Conservation (phyloP, 164 flowering plant species). For the Litsea cubeba region DNA sequence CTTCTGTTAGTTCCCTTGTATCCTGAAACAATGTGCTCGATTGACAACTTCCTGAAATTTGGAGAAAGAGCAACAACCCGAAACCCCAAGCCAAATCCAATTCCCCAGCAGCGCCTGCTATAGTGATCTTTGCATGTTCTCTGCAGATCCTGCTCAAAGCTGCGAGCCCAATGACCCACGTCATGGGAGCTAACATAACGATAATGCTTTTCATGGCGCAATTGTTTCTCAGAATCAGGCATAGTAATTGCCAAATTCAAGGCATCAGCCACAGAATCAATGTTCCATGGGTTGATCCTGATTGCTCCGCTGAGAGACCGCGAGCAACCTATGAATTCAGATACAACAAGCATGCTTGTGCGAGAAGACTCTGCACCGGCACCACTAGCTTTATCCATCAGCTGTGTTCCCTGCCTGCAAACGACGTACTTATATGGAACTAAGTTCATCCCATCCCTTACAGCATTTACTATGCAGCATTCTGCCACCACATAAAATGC, state of each 20-base stretch:
- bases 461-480: conserved; percentile 8
- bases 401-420: conserved; percentile 4
- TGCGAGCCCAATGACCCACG: conserved; percentile 9
- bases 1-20: conserved; percentile 9
- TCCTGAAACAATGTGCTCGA: not conserved
- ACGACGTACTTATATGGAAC: conserved; percentile 7
- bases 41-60: conserved; percentile 5
- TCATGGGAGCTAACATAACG: conserved; percentile 8
- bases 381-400: conserved; percentile 1
- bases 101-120: conserved; percentile 2
- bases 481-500: conserved; percentile 12
- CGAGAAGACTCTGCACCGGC: not conserved
- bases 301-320: conserved; percentile 12
- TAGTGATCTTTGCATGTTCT: conserved; percentile 8
- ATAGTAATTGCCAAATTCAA: not conserved
- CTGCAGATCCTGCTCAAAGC: conserved; percentile 9
- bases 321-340: conserved; percentile 12
- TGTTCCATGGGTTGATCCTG: conserved; percentile 12
- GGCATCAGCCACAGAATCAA: conserved; percentile 10
- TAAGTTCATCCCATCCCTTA: conserved; percentile 13
- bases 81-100: conserved; percentile 5
- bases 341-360: conserved; percentile 5
- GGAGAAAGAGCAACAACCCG: conserved; percentile 11
- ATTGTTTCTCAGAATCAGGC: conserved; percentile 7
- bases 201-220: conserved; percentile 14